These are phyloP conservation scores for Croton laevigatus DNA, from an alignment of 441 rosid species.

Conservation along the genomic window DNA sequence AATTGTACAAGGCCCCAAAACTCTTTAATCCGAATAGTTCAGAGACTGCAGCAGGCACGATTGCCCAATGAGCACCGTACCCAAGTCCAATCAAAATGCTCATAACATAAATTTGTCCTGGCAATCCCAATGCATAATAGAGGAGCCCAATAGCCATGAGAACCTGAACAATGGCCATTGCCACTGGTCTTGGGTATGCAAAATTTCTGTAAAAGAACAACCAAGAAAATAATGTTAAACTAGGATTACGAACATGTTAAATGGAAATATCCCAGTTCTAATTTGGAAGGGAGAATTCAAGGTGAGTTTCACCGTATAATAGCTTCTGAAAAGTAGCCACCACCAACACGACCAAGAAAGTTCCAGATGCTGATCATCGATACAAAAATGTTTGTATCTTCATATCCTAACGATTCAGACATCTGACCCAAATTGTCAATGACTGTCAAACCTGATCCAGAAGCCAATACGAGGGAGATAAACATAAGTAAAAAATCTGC, in stretches of 20 bases:
- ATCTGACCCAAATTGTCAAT: conserved; percentile 97
- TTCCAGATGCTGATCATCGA: conserved; percentile 99
- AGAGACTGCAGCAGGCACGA: conserved; percentile 82
- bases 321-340: conserved; percentile 91
- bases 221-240: conserved; percentile 3
- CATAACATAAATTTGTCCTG: conserved; percentile 74
- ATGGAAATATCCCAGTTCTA: neutral
- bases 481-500: conserved; percentile 92
- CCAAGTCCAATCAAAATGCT: conserved; percentile 77
- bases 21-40: conserved; percentile 89
- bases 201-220: conserved; percentile 46
- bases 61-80: conserved; percentile 89
- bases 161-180: conserved; percentile 70
- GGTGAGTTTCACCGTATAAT: conserved; percentile 55
- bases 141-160: conserved; percentile 84
- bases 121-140: conserved; percentile 77
- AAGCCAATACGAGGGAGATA: conserved; percentile 72
- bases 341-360: conserved; percentile 92
- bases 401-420: conserved; percentile 83
- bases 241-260: conserved; percentile 7
- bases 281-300: conserved; percentile 34
- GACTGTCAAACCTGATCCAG: conserved; percentile 93
- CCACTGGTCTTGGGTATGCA: conserved; percentile 78
- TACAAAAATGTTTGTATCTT: conserved; percentile 74
- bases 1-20: conserved; percentile 82